Evolutionary conservation across 2,329 filamentous ascomycete species (phyloP), one percentile per base, ranked within the genome.

Genomic region (Aspergillus alliaceus): DNA sequence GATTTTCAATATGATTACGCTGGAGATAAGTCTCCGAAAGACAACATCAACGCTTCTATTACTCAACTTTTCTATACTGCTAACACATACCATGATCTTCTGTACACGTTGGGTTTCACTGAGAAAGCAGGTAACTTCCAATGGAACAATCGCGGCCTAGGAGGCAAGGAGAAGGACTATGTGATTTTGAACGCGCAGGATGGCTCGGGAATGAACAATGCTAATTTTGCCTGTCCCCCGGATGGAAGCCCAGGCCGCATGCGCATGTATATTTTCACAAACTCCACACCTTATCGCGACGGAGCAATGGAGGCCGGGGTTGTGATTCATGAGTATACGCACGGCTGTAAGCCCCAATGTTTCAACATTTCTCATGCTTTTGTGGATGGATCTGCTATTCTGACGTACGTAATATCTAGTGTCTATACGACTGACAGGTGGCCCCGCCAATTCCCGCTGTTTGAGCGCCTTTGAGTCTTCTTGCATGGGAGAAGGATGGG

Each of bases 401-500:
- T 44, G 2, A 44, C 4, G 11, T 29, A 3, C 15, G 3, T 18
- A n/a, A 3, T 11, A 18, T 4, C 18, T 2, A 62, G 60, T 62
- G 14, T 62, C 60, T 3, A 60, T 25, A 18, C 60, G 60, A 11
- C 49, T 62, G 22, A 62, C 60, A 12, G 60, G 60, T 3, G 60
- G 60, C 7, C 56, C 60, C 2, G 31, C 29, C 14, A 61, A 62
- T 25, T 37, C 56, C 18, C 37, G 49, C 27, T 62, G 60, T n/a
- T 44, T 61, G 20, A 46, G n/a, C 6, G n/a, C 53, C 4, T 27
- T 51, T 20, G 60, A 62, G 24, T 54, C 60, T 1, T 53, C 51
- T 12, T 53, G 59, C 20, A 62, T 62, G 60, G 60, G 60, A 5
- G 60, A 62, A 35, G 60, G 60, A 18, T 62, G 60, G 60, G 40